Evolutionary conservation across 163 green algal genomes (phyloP).

Genomic region (Scenedesmus sp.): DNA sequence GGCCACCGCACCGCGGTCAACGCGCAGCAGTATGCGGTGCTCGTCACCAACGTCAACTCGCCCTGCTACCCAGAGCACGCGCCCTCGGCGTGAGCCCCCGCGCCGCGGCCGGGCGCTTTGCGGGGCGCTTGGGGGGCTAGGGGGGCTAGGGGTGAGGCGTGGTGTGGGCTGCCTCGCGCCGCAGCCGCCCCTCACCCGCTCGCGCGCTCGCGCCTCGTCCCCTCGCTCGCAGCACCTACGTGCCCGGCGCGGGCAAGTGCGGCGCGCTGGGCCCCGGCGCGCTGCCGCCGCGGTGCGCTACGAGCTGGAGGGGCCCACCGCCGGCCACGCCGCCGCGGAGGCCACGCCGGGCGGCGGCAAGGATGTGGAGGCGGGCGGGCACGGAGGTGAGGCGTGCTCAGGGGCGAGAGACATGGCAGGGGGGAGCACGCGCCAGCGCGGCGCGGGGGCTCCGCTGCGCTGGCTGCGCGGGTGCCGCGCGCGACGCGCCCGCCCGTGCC

Average conservation of each 20-base stretch:
- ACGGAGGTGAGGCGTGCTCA: neutral
- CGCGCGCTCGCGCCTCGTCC: neutral
- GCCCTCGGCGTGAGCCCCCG: neutral
- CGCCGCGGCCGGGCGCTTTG: neutral
- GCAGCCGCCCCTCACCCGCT: neutral
- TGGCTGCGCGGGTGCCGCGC: no score
- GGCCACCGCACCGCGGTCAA: slow-evolving; percentile 58
- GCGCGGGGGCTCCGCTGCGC: no score
- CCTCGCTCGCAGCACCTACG: neutral
- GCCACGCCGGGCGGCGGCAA: neutral
- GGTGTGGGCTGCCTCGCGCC: no score
- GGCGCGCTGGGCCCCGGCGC: neutral
- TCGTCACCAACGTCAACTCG: slow-evolving; percentile 42
- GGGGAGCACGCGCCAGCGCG: neutral
- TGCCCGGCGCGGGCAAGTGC: slow-evolving; percentile 3
- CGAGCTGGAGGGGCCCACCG: slow-evolving; percentile 17
- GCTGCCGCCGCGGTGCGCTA: slow-evolving; percentile 24
- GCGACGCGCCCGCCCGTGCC: no score
- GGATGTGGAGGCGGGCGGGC: neutral
- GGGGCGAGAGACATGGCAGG: no score
- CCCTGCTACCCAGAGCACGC: slow-evolving; percentile 43
- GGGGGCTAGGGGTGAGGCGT: no score
- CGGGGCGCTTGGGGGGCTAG: neutral
- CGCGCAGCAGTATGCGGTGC: slow-evolving; percentile 70
- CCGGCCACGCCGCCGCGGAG: slow-evolving; percentile 11